Percentiles rank a stretch among this genome's conserved stretches.
These are phyloP conservation scores for Chaetomium fimeti DNA, from an alignment of 495 filamentous ascomycete genomes.

Conservation along the genomic window DNA sequence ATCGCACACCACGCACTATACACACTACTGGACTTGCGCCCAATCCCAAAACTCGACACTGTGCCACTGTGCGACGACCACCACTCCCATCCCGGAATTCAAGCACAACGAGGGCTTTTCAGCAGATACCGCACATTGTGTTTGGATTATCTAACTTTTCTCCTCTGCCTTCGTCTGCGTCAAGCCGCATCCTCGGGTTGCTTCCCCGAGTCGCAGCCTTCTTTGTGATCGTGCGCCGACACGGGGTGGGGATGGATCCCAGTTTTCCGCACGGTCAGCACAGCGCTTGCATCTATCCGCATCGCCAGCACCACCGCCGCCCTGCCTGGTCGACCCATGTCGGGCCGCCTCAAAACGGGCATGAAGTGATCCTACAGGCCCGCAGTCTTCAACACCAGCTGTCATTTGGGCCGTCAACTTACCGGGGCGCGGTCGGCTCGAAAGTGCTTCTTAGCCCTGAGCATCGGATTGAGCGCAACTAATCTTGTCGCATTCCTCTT, in stretches of 20 bases:
- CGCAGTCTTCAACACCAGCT: neutral
- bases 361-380: conserved; percentile 7
- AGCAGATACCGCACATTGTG: neutral
- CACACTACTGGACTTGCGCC: conserved; percentile 18
- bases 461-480: conserved; percentile 7
- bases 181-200: conserved; percentile 4
- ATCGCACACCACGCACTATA: conserved; percentile 28
- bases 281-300: conserved; percentile 22
- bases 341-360: conserved; percentile 7
- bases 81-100: neutral
- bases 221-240: conserved; percentile 1
- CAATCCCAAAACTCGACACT: conserved; percentile 25
- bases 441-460: neutral
- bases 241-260: neutral
- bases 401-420: neutral
- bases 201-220: conserved; percentile 14
- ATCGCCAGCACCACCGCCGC: conserved; percentile 18
- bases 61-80: conserved; percentile 25
- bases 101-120: neutral
- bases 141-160: neutral
- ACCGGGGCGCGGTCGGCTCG: neutral
- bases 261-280: conserved; percentile 20
- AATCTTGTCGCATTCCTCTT: conserved; percentile 20
- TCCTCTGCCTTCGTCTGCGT: neutral
- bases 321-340: conserved; percentile 14